Evolutionary conservation across 352 stramenopile genomes (phyloP).

Genomic region (Phytophthora pisi): DNA sequence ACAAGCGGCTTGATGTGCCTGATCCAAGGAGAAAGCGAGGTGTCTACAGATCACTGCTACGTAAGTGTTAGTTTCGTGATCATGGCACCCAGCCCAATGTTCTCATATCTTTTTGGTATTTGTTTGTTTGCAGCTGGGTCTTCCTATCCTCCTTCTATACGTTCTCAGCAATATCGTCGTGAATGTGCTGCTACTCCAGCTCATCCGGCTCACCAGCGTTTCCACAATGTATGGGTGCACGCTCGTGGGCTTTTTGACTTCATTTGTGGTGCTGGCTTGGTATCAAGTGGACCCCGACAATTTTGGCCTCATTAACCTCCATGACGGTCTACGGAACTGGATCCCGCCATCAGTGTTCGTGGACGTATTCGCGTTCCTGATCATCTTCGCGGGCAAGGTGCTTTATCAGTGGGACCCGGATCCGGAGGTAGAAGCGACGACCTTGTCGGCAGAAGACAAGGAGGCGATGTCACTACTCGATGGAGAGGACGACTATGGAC

Average conservation of each 20-base stretch:
- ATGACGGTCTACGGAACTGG: slow-evolving; percentile 68
- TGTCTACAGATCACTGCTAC: slow-evolving; percentile 74
- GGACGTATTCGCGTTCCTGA: slow-evolving; percentile 73
- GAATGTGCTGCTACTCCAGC: slow-evolving; percentile 72
- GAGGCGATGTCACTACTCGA: slow-evolving; percentile 77
- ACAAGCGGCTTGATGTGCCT: slow-evolving; percentile 80
- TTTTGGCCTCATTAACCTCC: slow-evolving; percentile 64
- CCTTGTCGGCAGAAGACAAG: slow-evolving; percentile 84
- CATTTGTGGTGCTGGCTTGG: slow-evolving; percentile 74
- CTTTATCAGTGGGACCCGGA: slow-evolving; percentile 85
- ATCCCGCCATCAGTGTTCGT: slow-evolving; percentile 74
- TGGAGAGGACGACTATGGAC: slow-evolving; percentile 70
- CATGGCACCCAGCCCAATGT: neutral
- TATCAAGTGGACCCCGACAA: slow-evolving; percentile 79
- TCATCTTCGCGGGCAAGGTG: slow-evolving; percentile 70
- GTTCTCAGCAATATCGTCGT: slow-evolving; percentile 81
- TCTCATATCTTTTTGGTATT: neutral
- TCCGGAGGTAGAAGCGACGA: slow-evolving; percentile 80
- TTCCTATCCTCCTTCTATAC: slow-evolving; percentile 74
- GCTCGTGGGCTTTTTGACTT: slow-evolving; percentile 71
- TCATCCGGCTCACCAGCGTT: slow-evolving; percentile 80
- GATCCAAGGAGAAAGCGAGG: slow-evolving; percentile 75
- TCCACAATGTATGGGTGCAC: slow-evolving; percentile 81
- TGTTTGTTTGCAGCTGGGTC: slow-evolving; percentile 55
- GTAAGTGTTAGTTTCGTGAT: slow-evolving; percentile 38